Percentiles rank a stretch among this genome's conserved stretches.
phyloP scores from a whole-genome alignment of 768 basidiomycete genomes.

The Russula sp. region DNA sequence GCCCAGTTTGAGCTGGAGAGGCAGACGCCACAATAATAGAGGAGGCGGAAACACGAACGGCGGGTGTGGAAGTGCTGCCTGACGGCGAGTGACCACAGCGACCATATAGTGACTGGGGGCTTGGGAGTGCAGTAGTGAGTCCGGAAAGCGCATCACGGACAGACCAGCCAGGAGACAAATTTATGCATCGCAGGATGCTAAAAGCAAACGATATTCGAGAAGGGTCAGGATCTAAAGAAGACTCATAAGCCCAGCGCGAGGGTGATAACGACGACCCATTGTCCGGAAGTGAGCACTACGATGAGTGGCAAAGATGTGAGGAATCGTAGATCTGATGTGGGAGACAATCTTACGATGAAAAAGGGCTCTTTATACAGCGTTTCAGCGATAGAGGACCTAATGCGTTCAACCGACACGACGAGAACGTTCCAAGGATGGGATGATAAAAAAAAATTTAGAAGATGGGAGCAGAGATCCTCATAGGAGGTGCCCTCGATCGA shows the following conservation, averaged over 20 bases:
- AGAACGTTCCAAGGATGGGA: slow-evolving; percentile 9
- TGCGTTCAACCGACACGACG: slow-evolving; percentile 12
- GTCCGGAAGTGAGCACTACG: not conserved
- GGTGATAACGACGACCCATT: not conserved
- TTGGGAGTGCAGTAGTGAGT: not conserved
- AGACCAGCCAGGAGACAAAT: slow-evolving; percentile 5
- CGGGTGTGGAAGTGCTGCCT: not conserved
- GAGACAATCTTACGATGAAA: slow-evolving; percentile 13
- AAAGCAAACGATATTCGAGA: slow-evolving; percentile 20
- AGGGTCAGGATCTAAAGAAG: slow-evolving; percentile 16
- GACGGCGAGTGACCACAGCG: not conserved
- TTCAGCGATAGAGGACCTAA: slow-evolving; percentile 9
- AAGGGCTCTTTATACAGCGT: slow-evolving; percentile 15
- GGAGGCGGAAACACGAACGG: not conserved
- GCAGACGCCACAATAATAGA: not conserved
- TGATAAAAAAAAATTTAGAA: slow-evolving; percentile 8
- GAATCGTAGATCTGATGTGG: not conserved
- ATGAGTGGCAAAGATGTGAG: not conserved
- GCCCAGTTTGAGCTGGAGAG: not conserved
- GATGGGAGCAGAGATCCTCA: slow-evolving; percentile 7
- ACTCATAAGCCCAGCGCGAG: slow-evolving; percentile 15
- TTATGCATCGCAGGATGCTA: slow-evolving; percentile 9
- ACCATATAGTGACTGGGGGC: not conserved
- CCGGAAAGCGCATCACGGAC: slow-evolving; percentile 9
- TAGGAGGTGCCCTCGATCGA: slow-evolving; percentile 6